Evolutionary conservation across 1,139 yeast genomes (phyloP).

Genomic region (Hansenula sp.): DNA sequence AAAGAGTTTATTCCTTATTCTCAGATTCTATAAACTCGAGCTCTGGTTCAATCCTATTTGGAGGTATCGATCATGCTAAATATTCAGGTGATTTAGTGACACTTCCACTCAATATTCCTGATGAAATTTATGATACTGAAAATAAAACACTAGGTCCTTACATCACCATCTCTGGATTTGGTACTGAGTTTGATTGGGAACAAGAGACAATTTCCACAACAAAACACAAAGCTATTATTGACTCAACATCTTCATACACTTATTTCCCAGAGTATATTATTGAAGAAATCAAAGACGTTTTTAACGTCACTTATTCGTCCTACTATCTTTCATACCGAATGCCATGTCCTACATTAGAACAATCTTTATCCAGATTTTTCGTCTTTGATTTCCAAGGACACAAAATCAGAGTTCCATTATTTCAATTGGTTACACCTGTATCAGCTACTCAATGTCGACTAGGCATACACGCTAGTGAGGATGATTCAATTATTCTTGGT

Average conservation of each 20-base stretch:
- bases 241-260: slow-evolving; percentile 59
- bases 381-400: slow-evolving; percentile 47
- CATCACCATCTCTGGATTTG: slow-evolving; percentile 40
- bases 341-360: slow-evolving; percentile 24
- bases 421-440: slow-evolving; percentile 28
- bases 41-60: slow-evolving; percentile 44
- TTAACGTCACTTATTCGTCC: slow-evolving; percentile 32
- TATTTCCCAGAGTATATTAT: slow-evolving; percentile 41
- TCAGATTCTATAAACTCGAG: slow-evolving; percentile 32
- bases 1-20: slow-evolving; percentile 47
- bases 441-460: slow-evolving; percentile 25
- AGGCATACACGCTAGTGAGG: slow-evolving; percentile 25
- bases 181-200: slow-evolving; percentile 26
- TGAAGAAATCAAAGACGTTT: slow-evolving; percentile 28
- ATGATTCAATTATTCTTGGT: slow-evolving; percentile 43
- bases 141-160: slow-evolving; percentile 33
- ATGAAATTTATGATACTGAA: slow-evolving; percentile 11
- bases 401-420: slow-evolving; percentile 40
- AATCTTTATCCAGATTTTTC: neutral
- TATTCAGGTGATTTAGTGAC: slow-evolving; percentile 40
- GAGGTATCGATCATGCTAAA: slow-evolving; percentile 48
- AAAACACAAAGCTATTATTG: slow-evolving; percentile 42
- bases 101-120: slow-evolving; percentile 34
- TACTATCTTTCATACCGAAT: slow-evolving; percentile 31
- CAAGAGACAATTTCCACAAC: slow-evolving; percentile 23